Conservation (phyloP, 2,329 filamentous ascomycete genomes). For the Aureobasidium leucospermi region DNA sequence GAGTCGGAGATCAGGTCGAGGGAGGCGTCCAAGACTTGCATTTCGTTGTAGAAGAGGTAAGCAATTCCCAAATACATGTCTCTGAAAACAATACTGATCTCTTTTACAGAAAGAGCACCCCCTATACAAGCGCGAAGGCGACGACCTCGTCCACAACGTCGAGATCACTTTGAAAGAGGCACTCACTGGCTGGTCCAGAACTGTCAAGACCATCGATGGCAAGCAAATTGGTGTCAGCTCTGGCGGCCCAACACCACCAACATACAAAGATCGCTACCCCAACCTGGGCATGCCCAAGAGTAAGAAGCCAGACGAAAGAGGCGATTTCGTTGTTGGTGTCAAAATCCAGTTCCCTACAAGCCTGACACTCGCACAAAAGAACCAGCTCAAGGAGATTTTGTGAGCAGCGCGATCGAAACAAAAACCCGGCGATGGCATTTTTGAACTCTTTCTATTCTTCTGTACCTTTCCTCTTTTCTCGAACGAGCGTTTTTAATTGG, state of each 20-base stretch:
- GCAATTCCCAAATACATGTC: not conserved
- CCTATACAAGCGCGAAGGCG: conserved; percentile 76
- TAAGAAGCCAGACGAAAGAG: conserved; percentile 77
- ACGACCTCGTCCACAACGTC: conserved; percentile 73
- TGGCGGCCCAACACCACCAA: conserved; percentile 76
- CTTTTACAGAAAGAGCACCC: conserved; percentile 64
- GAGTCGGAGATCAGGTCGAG: conserved; percentile 96
- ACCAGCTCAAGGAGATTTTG: conserved; percentile 71
- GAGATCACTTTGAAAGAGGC: conserved; percentile 88
- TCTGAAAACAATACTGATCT: conserved; percentile 30
- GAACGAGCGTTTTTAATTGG: not conserved
- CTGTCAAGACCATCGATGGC: conserved; percentile 88
- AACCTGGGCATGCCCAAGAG: conserved; percentile 88
- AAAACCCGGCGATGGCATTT: not conserved
- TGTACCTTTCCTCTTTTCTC: not conserved
- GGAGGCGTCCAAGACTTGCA: conserved; percentile 92
- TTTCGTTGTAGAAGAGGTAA: conserved; percentile 74
- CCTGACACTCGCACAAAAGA: conserved; percentile 71
- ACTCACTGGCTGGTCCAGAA: conserved; percentile 85
- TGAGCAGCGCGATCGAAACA: conserved; percentile 21
- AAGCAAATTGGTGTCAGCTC: conserved; percentile 76
- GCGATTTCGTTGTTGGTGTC: conserved; percentile 82
- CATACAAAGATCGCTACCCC: conserved; percentile 73
- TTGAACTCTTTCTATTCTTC: not conserved
- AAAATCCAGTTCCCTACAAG: conserved; percentile 86